Evolutionary conservation across 2,329 filamentous ascomycete species (phyloP), one percentile per base, ranked within the genome.

Genomic region (Sporothrix brasiliensis): DNA sequence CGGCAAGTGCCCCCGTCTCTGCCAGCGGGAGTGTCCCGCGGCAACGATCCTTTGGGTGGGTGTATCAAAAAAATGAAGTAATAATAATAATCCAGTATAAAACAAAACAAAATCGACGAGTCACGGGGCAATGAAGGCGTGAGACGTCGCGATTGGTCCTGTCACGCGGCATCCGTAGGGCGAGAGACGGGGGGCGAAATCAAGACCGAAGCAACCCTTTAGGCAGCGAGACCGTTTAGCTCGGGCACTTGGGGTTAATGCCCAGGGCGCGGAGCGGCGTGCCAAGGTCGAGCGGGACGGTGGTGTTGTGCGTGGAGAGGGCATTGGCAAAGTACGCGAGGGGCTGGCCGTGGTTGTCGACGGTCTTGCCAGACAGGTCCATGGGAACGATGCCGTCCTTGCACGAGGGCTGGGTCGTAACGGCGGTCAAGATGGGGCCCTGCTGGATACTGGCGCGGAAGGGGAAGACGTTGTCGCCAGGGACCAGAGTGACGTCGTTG

Each of bases 271-370:
- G 75, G 58, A 87, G 76, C 11, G 84, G 83, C 16, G 77, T 73
- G 50, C 80, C 81, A 60, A 88, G 81, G 73, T 88, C 79, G 73
- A 91, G 82, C 34, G 82, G 76, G 65, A 89, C 77, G 54, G 82
- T 83, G 76, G 86, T 81, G 72, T 85, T 85, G 72, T 80, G 82
- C 58, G 81, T 79, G 71, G 79, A 80, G 34, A 91, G 83, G 27
- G 87, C 86, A 21, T 84, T 80, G 71, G 83, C 80, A 72, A 86
- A 88, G 78, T 89, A 90, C 50, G 79, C 77, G 68, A 91, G 78
- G 60, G 82, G 78, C 76, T 87, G 76, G 71, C 84, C 86, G 73
- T 83, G 72, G 77, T 85, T 84, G 58, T 80, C 74, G 72, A 88
- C 87, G 41, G 81, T 79, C 69, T 83, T 82, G 68, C 87, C 88